These are phyloP conservation scores for Trichoderma brevicompactum DNA, from an alignment of 2,329 filamentous ascomycete species.

Conservation along the genomic window DNA sequence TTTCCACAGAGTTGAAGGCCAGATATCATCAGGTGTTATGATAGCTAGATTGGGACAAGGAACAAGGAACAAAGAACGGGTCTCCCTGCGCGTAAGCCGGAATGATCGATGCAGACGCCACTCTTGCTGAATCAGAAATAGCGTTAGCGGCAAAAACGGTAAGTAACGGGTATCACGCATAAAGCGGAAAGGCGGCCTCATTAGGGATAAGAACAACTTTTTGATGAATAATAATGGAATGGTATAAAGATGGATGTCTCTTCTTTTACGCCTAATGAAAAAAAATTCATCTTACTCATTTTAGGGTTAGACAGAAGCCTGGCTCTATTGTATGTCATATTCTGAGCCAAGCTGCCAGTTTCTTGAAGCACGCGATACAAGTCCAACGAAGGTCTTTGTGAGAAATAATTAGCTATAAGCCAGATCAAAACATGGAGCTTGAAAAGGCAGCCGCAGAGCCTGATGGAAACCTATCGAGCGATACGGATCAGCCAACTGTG, in stretches of 20 bases:
- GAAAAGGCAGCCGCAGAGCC: neutral
- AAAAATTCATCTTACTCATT: neutral
- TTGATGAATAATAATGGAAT: neutral
- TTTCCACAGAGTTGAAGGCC: too few species aligned
- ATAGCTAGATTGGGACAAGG: neutral
- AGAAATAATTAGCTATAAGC: neutral
- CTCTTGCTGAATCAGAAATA: neutral
- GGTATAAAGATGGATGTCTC: neutral
- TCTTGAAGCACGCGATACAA: neutral
- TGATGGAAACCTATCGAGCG: neutral
- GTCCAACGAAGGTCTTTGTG: neutral
- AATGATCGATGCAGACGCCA: neutral
- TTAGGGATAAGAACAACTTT: neutral
- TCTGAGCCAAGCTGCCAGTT: too few species aligned
- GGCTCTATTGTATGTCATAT: neutral
- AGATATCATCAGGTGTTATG: too few species aligned
- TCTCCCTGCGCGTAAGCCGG: neutral
- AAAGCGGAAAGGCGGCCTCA: constrained; percentile 4
- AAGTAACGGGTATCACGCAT: constrained; percentile 19
- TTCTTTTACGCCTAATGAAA: neutral
- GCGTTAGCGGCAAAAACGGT: constrained; percentile 1
- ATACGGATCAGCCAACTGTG: neutral
- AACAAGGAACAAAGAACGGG: neutral
- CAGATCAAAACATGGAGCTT: neutral
- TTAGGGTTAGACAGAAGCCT: neutral